Base-by-base conservation (phyloP, 1,284 basidiomycete genomes). In the Ceratobasidium sp. region DNA sequence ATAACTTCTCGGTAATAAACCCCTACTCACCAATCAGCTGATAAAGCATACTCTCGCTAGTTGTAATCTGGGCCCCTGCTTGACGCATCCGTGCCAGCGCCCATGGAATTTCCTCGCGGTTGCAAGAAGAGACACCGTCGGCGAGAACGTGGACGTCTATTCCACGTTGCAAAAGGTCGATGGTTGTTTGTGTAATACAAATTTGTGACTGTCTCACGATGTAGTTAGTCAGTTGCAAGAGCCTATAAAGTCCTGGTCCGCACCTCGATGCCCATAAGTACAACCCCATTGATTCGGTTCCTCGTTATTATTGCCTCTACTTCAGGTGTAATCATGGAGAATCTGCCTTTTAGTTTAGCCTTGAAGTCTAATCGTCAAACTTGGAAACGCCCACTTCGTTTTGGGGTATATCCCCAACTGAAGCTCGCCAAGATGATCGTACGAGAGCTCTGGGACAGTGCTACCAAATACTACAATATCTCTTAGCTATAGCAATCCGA, bases 121-220 rank as follows among this genome's bases (percentile, higher is more conserved):
- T 96, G 79, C 89, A 91, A 51, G 91, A 93, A 1, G 93, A 94
- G 1, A 97, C 89, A 24, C 90, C 95, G 80, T 98, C 96, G 19
- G 93, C 92, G 50, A 96, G 84, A 54, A 97, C 87, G 79, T 89
- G 86, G 7, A 92, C 91, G 76, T 87, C 87, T 79, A 86, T 89
- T 14, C 84, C 87, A 60, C 78, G 82, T 22, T 84, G 82, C 27
- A 92, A 82, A 24, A 95, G 85, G 74, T 92, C 90, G 8, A 95
- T 84, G 0, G 91, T 86, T 0, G 93, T 93, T 83, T 97, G 95
- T 3, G 94, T 86, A 9, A 98, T 90, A 80, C 96, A 98, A 75
- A 98, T 90, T 79, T 98, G 96, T 1, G 92, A 88, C 92, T 94
- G 80, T 47, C n/a, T 11, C 36, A 41, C 36, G 36, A 14, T 11